Percentiles rank a stretch among this genome's conserved stretches.
Conservation (phyloP, 192 early-diverging fungal species). For the Fimicolochytrium jonesii region DNA sequence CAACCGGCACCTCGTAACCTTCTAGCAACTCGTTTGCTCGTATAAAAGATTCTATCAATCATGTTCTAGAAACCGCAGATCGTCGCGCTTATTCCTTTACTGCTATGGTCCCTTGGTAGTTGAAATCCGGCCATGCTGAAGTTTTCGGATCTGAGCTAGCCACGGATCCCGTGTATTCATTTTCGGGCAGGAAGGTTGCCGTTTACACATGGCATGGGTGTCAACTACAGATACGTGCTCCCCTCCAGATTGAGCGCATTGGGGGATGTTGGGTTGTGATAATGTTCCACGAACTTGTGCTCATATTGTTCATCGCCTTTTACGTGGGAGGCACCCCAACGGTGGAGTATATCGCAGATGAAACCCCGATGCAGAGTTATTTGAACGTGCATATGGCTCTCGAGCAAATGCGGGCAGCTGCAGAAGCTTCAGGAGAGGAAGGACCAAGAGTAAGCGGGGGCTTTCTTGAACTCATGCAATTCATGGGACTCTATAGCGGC, state of each 20-base stretch:
- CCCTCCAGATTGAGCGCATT: no score
- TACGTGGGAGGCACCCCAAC: conserved; percentile 56
- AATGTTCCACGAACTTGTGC: no score
- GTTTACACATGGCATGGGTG: conserved; percentile 94
- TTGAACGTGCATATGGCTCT: conserved; percentile 86
- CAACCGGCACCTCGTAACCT: neutral
- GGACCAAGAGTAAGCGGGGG: conserved; percentile 28
- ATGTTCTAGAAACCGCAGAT: neutral
- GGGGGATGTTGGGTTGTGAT: no score
- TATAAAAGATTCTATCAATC: neutral
- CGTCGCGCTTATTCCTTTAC: neutral
- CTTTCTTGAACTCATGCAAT: neutral
- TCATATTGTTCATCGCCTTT: neutral
- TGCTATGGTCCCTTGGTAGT: conserved; percentile 31
- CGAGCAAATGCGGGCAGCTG: conserved; percentile 65
- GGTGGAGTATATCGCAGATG: conserved; percentile 86
- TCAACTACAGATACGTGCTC: conserved; percentile 46
- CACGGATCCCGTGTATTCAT: conserved; percentile 70
- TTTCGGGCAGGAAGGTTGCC: conserved; percentile 79
- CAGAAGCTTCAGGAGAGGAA: conserved; percentile 30
- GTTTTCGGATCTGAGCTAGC: conserved; percentile 95
- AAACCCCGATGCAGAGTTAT: conserved; percentile 91
- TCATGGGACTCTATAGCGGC: neutral
- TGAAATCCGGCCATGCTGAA: conserved; percentile 78
- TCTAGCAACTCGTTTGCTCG: neutral